Percentiles rank a stretch among this genome's conserved stretches.
These are phyloP conservation scores for Prunus dulcis DNA, from an alignment of 306 rosid genomes.

Conservation along the genomic window DNA sequence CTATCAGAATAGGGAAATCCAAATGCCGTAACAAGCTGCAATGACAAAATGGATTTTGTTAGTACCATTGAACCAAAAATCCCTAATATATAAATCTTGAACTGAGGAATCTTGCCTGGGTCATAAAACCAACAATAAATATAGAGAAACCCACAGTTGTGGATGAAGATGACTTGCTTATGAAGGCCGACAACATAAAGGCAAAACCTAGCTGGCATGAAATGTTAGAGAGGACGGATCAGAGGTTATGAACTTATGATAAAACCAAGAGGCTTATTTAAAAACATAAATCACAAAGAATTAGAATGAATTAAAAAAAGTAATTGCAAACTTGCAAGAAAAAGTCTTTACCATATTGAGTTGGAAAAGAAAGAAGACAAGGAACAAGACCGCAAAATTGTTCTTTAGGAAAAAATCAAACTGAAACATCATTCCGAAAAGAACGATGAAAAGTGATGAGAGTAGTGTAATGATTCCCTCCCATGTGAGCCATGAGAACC, in stretches of 20 bases:
- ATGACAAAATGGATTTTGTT: conserved; percentile 22
- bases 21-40: conserved; percentile 56
- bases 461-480: conserved; percentile 53
- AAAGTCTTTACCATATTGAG: conserved; percentile 73
- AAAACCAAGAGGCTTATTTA: neutral
- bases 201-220: conserved; percentile 72
- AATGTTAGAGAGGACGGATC: conserved; percentile 14
- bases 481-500: conserved; percentile 87
- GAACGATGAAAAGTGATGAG: conserved; percentile 62
- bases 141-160: conserved; percentile 77
- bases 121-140: conserved; percentile 76
- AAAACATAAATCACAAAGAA: conserved; percentile 11
- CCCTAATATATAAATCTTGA: conserved; percentile 8
- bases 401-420: conserved; percentile 60
- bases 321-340: conserved; percentile 3
- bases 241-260: neutral
- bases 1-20: conserved; percentile 49
- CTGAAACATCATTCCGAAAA: conserved; percentile 80
- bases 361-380: conserved; percentile 85
- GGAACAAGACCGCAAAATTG: conserved; percentile 51
- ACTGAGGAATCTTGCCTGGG: conserved; percentile 65
- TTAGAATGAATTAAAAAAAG: conserved; percentile 13
- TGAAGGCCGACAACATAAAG: conserved; percentile 85
- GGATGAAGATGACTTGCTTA: conserved; percentile 76
- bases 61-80: conserved; percentile 16